Evolutionary conservation across 495 filamentous ascomycete genomes (phyloP).

Genomic region (Lophiostoma macrostomum): DNA sequence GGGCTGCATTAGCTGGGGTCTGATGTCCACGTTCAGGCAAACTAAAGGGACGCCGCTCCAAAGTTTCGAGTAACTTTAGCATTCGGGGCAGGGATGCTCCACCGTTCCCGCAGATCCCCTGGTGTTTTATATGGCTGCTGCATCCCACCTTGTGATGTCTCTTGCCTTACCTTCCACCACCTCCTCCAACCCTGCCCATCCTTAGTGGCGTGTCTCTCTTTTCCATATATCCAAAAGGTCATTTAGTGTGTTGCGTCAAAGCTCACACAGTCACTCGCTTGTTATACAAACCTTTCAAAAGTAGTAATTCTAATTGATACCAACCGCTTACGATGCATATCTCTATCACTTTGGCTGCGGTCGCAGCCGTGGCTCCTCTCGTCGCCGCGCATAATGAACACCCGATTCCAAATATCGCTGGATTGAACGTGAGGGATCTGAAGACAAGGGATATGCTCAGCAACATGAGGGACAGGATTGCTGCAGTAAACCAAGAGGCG

Average conservation of each 20-base stretch:
- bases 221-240: background rate
- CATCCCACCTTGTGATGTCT: constrained; percentile 4
- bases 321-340: constrained; percentile 25
- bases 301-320: background rate
- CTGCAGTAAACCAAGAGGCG: constrained; percentile 2
- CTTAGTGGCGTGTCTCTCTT: background rate
- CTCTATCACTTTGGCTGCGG: constrained; percentile 17
- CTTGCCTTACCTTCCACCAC: background rate
- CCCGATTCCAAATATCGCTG: constrained; percentile 15
- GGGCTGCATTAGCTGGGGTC: too few relatives aligned
- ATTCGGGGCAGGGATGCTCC: background rate
- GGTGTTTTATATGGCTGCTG: background rate
- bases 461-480: constrained; percentile 7
- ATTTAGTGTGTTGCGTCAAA: constrained; percentile 11
- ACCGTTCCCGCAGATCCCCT: background rate
- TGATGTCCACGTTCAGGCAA: too few relatives aligned
- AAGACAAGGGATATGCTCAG: constrained; percentile 21
- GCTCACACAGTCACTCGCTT: constrained; percentile 26
- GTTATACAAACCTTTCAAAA: background rate
- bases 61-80: constrained; percentile 5
- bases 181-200: background rate
- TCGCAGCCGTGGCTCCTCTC: constrained; percentile 16
- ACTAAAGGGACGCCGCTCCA: too few relatives aligned
- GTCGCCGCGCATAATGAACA: constrained; percentile 21
- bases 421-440: constrained; percentile 22